A percentile compares a stretch with the other conserved stretches of the same genome.
Evolutionary conservation across 2,329 filamentous ascomycete species (phyloP).

Genomic region (Mycosphaerelloides madeirae): DNA sequence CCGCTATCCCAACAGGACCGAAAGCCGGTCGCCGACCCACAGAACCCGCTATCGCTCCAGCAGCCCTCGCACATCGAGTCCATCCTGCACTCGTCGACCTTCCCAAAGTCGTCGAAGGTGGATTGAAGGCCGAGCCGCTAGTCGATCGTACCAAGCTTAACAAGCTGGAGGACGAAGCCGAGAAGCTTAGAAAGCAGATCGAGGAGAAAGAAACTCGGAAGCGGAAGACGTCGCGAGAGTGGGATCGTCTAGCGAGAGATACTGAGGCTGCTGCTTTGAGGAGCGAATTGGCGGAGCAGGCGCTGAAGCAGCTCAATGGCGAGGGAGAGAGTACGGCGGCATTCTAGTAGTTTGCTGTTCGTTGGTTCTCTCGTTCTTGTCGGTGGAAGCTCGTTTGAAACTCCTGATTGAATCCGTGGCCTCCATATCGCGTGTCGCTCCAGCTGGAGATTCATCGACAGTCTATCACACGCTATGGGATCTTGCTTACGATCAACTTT

Average conservation of each 20-base stretch:
- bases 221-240: constrained; percentile 41
- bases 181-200: constrained; percentile 42
- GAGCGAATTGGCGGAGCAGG: constrained; percentile 44
- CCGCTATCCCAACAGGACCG: constrained; percentile 25
- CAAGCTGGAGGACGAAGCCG: constrained; percentile 46
- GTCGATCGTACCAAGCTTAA: constrained; percentile 41
- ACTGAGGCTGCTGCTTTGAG: constrained; percentile 42
- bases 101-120: constrained; percentile 42
- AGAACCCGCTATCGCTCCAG: constrained; percentile 11
- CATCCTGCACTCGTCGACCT: constrained; percentile 40
- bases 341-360: constrained; percentile 21
- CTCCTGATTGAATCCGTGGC: too few species aligned
- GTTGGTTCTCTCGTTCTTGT: neutral
- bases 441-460: too few species aligned
- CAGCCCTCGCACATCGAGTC: constrained; percentile 10
- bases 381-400: too few species aligned
- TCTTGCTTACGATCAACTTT: too few species aligned
- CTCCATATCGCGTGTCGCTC: too few species aligned
- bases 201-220: constrained; percentile 45
- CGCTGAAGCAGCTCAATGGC: constrained; percentile 33
- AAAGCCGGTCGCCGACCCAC: constrained; percentile 23
- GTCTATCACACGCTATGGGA: too few species aligned
- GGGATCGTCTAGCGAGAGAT: constrained; percentile 43
- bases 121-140: constrained; percentile 39
- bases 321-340: constrained; percentile 24